A percentile compares a stretch with the other conserved stretches of the same genome.
Evolutionary conservation across 331 rosid genomes (phyloP).

Genomic region (Dryas integrifolia): DNA sequence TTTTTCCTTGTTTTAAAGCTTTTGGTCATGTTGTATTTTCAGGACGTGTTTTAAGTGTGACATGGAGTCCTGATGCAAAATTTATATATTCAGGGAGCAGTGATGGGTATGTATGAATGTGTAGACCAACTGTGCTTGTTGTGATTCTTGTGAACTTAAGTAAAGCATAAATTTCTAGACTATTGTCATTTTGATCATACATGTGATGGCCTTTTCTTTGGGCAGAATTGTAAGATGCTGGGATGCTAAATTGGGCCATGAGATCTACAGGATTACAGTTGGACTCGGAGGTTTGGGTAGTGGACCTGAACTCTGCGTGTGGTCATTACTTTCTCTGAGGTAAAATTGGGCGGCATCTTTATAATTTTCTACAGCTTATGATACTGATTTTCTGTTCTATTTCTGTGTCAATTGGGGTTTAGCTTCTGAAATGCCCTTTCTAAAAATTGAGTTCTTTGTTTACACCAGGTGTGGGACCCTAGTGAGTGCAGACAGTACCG

Average conservation of each 20-base stretch:
- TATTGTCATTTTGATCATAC: neutral
- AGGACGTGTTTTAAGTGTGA: slow-evolving; percentile 80
- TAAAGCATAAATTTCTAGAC: neutral
- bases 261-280: slow-evolving; percentile 80
- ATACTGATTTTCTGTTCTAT: slow-evolving; percentile 5
- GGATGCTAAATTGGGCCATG: slow-evolving; percentile 62
- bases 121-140: neutral
- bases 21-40: slow-evolving; percentile 25
- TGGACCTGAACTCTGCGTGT: slow-evolving; percentile 71
- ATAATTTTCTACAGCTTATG: slow-evolving; percentile 7
- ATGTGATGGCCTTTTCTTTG: neutral
- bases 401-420: slow-evolving; percentile 9
- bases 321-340: slow-evolving; percentile 88
- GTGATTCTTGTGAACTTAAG: neutral
- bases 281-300: slow-evolving; percentile 82
- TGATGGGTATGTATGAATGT: slow-evolving; percentile 67
- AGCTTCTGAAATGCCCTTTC: slow-evolving; percentile 12
- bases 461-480: slow-evolving; percentile 81
- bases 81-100: slow-evolving; percentile 83
- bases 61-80: slow-evolving; percentile 79
- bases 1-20: neutral
- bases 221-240: slow-evolving; percentile 77
- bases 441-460: slow-evolving; percentile 30
- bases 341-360: slow-evolving; percentile 21
- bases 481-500: slow-evolving; percentile 96